These are phyloP conservation scores for Hortiboletus flavorubellus DNA, from an alignment of 768 basidiomycete species.

Conservation along the genomic window DNA sequence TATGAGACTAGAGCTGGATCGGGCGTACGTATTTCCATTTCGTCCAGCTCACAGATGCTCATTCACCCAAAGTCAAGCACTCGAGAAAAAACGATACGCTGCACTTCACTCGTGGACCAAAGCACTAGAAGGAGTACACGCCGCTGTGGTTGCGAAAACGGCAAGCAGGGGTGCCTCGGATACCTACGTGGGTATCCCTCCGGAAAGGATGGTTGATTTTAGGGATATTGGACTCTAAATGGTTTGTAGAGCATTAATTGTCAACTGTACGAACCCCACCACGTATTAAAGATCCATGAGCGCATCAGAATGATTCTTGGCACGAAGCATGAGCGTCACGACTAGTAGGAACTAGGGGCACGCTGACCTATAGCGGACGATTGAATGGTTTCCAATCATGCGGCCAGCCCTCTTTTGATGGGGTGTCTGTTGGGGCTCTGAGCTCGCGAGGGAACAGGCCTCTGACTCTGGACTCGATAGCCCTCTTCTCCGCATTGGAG, in stretches of 20 bases:
- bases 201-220: conserved; percentile 32
- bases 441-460: conserved; percentile 88
- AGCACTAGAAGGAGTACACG: conserved; percentile 74
- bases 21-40: conserved; percentile 50
- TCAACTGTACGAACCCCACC: background rate
- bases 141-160: conserved; percentile 72
- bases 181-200: conserved; percentile 34
- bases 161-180: conserved; percentile 35
- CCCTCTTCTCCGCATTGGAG: conserved; percentile 63
- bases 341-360: background rate
- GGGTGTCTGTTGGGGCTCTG: conserved; percentile 82
- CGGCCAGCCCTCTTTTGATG: conserved; percentile 77
- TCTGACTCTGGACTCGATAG: conserved; percentile 71
- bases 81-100: conserved; percentile 83
- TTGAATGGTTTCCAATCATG: conserved; percentile 78
- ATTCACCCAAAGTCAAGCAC: conserved; percentile 61
- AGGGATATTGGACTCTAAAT: conserved; percentile 27
- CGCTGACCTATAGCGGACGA: conserved; percentile 39
- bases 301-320: background rate
- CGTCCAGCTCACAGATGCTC: background rate
- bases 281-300: conserved; percentile 2
- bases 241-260: conserved; percentile 8
- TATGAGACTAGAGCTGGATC: conserved; percentile 87
- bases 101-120: conserved; percentile 82
- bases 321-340: background rate